Evolutionary conservation across 495 filamentous ascomycete genomes (phyloP).

Genomic region (Terfezia claveryi): DNA sequence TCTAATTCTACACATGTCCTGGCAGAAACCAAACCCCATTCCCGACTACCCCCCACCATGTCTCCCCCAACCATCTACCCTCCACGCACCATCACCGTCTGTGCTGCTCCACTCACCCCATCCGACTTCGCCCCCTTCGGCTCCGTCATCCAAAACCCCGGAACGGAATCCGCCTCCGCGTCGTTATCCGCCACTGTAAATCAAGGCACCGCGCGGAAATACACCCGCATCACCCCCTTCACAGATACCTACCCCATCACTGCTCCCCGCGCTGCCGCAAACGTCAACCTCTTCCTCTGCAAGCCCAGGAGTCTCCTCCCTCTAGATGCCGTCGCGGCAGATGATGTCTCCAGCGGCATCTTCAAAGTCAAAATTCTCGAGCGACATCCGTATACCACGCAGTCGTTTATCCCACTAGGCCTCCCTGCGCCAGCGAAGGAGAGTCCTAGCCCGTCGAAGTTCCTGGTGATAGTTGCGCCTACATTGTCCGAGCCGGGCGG

Average conservation of each 20-base stretch:
- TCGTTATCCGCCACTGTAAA: background rate
- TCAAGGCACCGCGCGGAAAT: background rate
- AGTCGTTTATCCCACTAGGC: constrained; percentile 72
- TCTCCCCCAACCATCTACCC: constrained; percentile 7
- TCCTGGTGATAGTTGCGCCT: constrained; percentile 83
- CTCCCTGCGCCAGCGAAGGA: constrained; percentile 22
- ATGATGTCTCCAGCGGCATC: constrained; percentile 12
- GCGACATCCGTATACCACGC: constrained; percentile 79
- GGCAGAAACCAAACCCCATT: too few relatives aligned
- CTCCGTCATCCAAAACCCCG: constrained; percentile 33
- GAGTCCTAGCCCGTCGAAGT: constrained; percentile 24
- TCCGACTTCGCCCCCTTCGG: constrained; percentile 58
- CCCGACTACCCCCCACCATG: background rate
- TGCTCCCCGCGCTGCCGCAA: constrained; percentile 9
- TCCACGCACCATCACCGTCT: constrained; percentile 22
- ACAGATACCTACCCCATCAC: constrained; percentile 1
- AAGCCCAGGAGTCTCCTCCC: constrained; percentile 36
- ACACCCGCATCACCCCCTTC: background rate
- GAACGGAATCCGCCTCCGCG: background rate
- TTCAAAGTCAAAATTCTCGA: constrained; percentile 64
- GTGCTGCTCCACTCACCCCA: constrained; percentile 18
- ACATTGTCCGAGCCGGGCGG: constrained; percentile 28
- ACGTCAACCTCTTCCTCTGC: constrained; percentile 66
- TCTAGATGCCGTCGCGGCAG: background rate
- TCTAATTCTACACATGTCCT: too few relatives aligned